Percentiles rank a stretch among this genome's conserved stretches.
Evolutionary conservation across 192 early-diverging fungal genomes (phyloP).

Genomic region (Allomyces javanicus): DNA sequence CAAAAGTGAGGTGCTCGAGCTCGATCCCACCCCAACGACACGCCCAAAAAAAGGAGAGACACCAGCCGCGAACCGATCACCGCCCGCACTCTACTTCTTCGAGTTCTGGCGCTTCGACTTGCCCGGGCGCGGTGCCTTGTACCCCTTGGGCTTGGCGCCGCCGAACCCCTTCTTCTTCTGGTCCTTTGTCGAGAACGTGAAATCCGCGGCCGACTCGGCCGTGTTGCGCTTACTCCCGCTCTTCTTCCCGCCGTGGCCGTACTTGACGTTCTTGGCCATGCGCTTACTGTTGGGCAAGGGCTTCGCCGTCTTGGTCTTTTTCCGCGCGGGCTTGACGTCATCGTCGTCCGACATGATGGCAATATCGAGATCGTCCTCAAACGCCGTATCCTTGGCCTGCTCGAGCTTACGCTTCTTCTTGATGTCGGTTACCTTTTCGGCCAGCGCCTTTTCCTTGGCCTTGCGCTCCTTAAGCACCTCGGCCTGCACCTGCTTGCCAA

Average conservation of each 20-base stretch:
- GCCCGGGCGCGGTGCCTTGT: no score
- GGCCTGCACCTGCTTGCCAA: constrained; percentile 35
- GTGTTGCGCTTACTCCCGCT: neutral
- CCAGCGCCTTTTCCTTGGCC: neutral
- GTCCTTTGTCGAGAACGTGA: neutral
- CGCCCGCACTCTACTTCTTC: no score
- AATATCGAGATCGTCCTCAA: neutral
- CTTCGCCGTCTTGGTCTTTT: neutral
- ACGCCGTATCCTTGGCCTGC: constrained; percentile 15
- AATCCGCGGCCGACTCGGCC: neutral
- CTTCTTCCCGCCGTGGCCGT: neutral
- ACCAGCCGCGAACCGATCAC: no score
- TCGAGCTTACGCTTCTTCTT: constrained; percentile 28
- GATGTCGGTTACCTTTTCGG: neutral
- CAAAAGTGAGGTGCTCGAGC: no score
- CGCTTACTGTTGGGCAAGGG: neutral
- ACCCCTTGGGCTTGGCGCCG: no score
- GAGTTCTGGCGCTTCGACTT: no score
- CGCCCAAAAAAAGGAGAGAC: no score
- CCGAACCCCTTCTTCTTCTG: neutral
- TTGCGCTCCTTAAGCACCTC: constrained; percentile 28
- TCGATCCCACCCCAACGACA: no score
- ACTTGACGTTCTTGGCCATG: neutral
- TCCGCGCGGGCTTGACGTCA: neutral
- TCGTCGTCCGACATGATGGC: neutral